These are phyloP conservation scores for Claviceps africana DNA, from an alignment of 2,329 filamentous ascomycete species.

Conservation along the genomic window DNA sequence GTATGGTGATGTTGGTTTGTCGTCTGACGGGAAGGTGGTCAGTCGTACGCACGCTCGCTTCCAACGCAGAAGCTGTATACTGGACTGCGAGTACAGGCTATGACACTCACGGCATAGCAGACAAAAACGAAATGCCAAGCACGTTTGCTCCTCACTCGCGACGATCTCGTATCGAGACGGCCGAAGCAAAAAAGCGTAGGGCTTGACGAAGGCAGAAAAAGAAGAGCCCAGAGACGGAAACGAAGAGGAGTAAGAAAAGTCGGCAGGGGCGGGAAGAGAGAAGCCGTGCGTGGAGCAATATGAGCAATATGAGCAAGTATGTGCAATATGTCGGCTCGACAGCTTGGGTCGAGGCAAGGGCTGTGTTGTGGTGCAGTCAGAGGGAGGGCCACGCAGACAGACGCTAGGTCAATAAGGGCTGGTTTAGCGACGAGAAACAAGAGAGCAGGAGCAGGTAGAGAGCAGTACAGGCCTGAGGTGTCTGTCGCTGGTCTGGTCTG, in stretches of 20 bases:
- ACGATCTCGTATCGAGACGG: slow-evolving; percentile 29
- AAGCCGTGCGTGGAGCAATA: neutral
- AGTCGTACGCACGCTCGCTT: slow-evolving; percentile 13
- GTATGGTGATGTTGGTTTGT: slow-evolving; percentile 13
- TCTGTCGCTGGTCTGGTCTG: neutral
- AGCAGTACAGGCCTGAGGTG: neutral
- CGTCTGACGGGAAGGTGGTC: slow-evolving; percentile 16
- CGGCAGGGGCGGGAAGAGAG: neutral
- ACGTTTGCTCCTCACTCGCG: slow-evolving; percentile 28
- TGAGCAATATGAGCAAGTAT: neutral
- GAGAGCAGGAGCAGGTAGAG: neutral
- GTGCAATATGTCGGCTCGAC: neutral
- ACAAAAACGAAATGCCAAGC: slow-evolving; percentile 16
- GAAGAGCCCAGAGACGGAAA: neutral
- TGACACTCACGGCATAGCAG: slow-evolving; percentile 31
- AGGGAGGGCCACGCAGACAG: no score
- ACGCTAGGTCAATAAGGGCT: slow-evolving; percentile 1
- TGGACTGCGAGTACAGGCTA: neutral
- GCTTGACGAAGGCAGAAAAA: neutral
- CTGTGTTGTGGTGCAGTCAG: neutral
- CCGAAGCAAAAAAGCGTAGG: slow-evolving; percentile 30
- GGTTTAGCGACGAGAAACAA: neutral
- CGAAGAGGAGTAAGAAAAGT: neutral
- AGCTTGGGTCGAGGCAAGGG: neutral
- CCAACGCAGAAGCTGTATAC: slow-evolving; percentile 2